Conservation (phyloP, 495 filamentous ascomycete genomes). For the Amniculicola lignicola region DNA sequence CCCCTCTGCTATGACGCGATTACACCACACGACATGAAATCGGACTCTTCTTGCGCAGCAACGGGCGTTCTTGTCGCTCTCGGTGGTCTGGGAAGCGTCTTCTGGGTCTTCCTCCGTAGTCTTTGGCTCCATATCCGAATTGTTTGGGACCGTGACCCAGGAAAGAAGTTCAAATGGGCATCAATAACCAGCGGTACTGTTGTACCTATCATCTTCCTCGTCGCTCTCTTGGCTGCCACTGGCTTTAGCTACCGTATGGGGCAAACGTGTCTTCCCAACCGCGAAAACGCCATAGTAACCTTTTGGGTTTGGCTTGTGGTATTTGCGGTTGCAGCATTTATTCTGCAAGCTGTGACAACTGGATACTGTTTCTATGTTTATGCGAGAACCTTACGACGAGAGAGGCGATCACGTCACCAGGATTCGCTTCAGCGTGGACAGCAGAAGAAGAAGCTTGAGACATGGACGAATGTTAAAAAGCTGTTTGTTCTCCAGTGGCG, state of each 20-base stretch:
- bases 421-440: not conserved
- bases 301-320: constrained; percentile 42
- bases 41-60: constrained; percentile 39
- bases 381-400: constrained; percentile 19
- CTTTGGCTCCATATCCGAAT: constrained; percentile 43
- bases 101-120: constrained; percentile 43
- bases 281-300: constrained; percentile 33
- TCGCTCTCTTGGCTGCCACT: constrained; percentile 29
- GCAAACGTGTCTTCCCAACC: constrained; percentile 40
- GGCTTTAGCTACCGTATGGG: constrained; percentile 41
- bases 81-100: constrained; percentile 35
- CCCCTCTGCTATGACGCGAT: constrained; percentile 39
- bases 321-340: constrained; percentile 33
- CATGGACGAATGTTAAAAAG: constrained; percentile 35
- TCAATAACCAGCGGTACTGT: constrained; percentile 33
- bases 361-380: constrained; percentile 40
- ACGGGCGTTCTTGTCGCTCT: constrained; percentile 36
- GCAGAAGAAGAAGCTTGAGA: constrained; percentile 1
- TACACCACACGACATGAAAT: constrained; percentile 41
- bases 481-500: constrained; percentile 41
- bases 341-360: constrained; percentile 37
- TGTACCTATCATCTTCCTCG: constrained; percentile 35
- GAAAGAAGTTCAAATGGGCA: constrained; percentile 33
- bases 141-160: constrained; percentile 41
- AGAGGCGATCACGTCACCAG: not conserved